Evolutionary conservation across 192 early-diverging fungal species (phyloP), one percentile per base, ranked within the genome.

Genomic region (Coemansia sp.): DNA sequence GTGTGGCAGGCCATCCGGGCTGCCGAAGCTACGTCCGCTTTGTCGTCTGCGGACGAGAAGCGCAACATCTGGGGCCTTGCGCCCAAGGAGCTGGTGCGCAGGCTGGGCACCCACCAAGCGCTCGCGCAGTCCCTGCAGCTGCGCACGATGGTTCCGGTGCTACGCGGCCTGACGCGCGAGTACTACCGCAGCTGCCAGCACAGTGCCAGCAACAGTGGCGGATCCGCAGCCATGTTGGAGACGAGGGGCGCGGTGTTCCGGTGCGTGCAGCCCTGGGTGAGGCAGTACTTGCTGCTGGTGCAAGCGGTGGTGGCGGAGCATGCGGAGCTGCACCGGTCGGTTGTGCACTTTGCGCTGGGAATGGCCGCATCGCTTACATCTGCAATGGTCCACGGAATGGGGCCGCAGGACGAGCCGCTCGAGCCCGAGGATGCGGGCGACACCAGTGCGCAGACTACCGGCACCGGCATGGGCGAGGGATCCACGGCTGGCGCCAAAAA

Each of bases 401-500:
- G 95, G 57, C 85, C 94, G 49, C 94, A 93, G 48, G 87, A 90
- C 62, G 86, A 88, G 15, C 80, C 82, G 43, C 87, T 87, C 66
- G 86, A 85, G 39, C 82, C 74, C 32, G 86, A 85, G n/a, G 86
- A 82, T 19, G 21, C 51, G 12, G 51, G 51, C 19, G 26, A 54
- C 22, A 13, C 51, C 7, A 62, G 62, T 0, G 64, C 63, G 65
- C 80, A 55, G 41, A 80, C 82, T 26, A 32, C 51, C 0, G 90
- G 90, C 21, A 94, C 89, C 16, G 97, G 97, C 65, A 90, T 97
- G 63, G 98, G 95, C 58, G 93, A 97, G 73, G 98, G 96, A 10
- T 90, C 96, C 41, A 96, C 96, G 40, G 86, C 73, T 1, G 85
- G 85, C 49, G 79, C 87, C 12, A 95, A 98, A 82, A 95, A 99